Evolutionary conservation across 129 eudicot species (phyloP).

Genomic region (Scalesia atractyloides): DNA sequence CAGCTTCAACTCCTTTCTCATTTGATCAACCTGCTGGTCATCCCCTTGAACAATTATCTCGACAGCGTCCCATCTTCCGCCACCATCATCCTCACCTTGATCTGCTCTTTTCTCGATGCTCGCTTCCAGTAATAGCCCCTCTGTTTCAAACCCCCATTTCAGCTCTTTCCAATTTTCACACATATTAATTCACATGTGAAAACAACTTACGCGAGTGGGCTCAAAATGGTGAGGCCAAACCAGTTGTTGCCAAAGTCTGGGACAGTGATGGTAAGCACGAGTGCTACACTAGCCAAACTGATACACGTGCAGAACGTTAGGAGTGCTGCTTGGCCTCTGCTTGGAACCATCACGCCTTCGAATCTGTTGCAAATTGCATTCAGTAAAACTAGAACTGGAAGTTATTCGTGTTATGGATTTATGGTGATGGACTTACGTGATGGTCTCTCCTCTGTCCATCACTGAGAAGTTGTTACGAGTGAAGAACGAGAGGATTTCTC

Average conservation of each 20-base stretch:
- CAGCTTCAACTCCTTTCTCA: conserved; percentile 82
- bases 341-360: conserved; percentile 90
- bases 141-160: conserved; percentile 43
- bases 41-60: conserved; percentile 87
- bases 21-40: conserved; percentile 84
- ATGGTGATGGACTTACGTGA: conserved; percentile 49
- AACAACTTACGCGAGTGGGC: conserved; percentile 77
- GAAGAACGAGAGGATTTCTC: conserved; percentile 87
- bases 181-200: not conserved
- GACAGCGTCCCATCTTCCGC: conserved; percentile 78
- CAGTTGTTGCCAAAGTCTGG: conserved; percentile 84
- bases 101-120: conserved; percentile 88
- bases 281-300: conserved; percentile 86
- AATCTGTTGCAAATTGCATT: conserved; percentile 44
- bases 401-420: no score
- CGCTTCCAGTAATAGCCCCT: conserved; percentile 90
- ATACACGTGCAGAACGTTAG: conserved; percentile 91
- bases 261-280: conserved; percentile 78
- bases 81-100: conserved; percentile 78
- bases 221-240: conserved; percentile 69
- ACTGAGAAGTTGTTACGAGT: conserved; percentile 84
- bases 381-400: not conserved
- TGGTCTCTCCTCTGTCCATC: conserved; percentile 81
- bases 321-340: conserved; percentile 90
- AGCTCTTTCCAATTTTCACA: not conserved